A percentile compares a stretch with the other conserved stretches of the same genome.
Conservation (phyloP, 176 grass and related monocot species). For the Juncus inflexus region DNA sequence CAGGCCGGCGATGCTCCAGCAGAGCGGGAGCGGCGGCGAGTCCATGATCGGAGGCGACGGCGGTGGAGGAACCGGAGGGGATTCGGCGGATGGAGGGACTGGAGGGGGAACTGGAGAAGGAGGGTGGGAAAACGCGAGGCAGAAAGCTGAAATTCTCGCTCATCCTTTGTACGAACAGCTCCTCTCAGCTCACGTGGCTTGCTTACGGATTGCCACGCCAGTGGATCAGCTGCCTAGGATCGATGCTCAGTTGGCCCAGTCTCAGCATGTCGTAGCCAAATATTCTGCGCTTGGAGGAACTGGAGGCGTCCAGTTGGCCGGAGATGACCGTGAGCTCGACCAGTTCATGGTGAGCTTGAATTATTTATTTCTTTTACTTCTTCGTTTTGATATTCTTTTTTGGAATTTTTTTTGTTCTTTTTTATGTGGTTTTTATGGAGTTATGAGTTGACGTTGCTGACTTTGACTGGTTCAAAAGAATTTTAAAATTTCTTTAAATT, state of each 20-base stretch:
- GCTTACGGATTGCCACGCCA: conserved; percentile 53
- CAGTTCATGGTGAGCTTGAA: conserved; percentile 60
- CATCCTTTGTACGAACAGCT: conserved; percentile 72
- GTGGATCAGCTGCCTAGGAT: conserved; percentile 66
- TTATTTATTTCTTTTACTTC: background rate
- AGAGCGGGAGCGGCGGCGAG: conserved; percentile 23
- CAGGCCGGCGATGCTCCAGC: conserved; percentile 13
- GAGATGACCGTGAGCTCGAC: conserved; percentile 52
- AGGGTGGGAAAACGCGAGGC: conserved; percentile 36
- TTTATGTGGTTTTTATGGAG: conserved; percentile 1
- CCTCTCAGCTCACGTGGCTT: conserved; percentile 57
- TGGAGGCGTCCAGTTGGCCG: conserved; percentile 30
- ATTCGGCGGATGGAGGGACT: conserved; percentile 10
- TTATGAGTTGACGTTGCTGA: background rate
- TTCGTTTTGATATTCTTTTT: conserved; percentile 13
- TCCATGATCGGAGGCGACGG: conserved; percentile 15
- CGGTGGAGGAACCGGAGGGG: background rate
- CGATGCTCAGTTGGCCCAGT: conserved; percentile 59
- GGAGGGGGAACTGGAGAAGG: conserved; percentile 20
- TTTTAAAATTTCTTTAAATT: conserved; percentile 2
- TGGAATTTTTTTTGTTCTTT: background rate
- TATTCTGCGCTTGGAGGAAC: conserved; percentile 39
- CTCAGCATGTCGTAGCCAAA: conserved; percentile 41
- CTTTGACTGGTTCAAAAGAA: conserved; percentile 16
- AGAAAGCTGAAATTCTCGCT: conserved; percentile 47